Evolutionary conservation across 306 rosid species (phyloP).

Genomic region (Vigna trinervia): DNA sequence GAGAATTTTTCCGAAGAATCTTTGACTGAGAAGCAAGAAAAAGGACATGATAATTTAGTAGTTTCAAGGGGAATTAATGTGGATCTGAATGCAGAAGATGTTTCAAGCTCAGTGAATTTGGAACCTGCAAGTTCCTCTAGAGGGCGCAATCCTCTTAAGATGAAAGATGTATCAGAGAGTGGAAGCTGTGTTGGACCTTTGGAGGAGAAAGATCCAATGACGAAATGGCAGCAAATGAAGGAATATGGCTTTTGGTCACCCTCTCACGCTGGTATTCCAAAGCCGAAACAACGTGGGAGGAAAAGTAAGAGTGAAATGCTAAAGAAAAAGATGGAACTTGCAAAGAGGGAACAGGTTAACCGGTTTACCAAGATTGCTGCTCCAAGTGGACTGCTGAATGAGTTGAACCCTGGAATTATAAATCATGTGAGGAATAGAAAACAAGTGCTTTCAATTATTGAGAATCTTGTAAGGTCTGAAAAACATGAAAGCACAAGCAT

Average conservation of each 20-base stretch:
- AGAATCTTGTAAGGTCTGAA: constrained; percentile 87
- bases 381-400: constrained; percentile 95
- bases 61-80: constrained; percentile 59
- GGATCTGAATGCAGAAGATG: constrained; percentile 78
- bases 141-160: constrained; percentile 52
- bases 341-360: constrained; percentile 86
- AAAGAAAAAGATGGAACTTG: constrained; percentile 80
- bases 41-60: constrained; percentile 29
- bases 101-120: constrained; percentile 58
- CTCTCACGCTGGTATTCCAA: constrained; percentile 86
- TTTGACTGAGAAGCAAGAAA: constrained; percentile 43
- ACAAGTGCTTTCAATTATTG: constrained; percentile 92
- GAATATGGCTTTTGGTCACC: constrained; percentile 89
- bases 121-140: constrained; percentile 49
- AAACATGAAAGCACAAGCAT: constrained; percentile 54
- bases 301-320: constrained; percentile 69
- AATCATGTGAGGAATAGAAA: constrained; percentile 96
- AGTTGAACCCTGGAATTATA: constrained; percentile 96
- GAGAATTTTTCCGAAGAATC: constrained; percentile 45
- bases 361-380: constrained; percentile 91
- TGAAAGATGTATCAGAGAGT: constrained; percentile 74
- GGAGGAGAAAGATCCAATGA: constrained; percentile 73
- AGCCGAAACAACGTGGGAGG: constrained; percentile 81
- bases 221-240: constrained; percentile 85
- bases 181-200: constrained; percentile 77